A percentile compares a stretch with the other conserved stretches of the same genome.
Conservation (phyloP, 495 filamentous ascomycete genomes). For the Immersiella caudata region DNA sequence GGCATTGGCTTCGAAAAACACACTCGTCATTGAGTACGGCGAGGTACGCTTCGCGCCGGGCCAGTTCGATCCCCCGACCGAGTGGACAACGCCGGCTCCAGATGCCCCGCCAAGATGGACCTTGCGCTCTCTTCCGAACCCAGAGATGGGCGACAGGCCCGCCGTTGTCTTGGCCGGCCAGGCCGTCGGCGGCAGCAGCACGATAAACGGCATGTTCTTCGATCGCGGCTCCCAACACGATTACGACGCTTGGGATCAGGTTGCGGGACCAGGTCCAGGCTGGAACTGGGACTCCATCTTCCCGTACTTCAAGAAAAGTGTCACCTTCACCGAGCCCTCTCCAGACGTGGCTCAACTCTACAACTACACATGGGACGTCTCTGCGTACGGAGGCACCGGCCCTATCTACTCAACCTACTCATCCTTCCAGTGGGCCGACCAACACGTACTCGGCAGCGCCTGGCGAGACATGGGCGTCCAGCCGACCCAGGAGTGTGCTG, state of each 20-base stretch:
- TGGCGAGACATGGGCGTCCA: slow-evolving; percentile 30
- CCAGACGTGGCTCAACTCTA: slow-evolving; percentile 21
- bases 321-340: slow-evolving; percentile 33
- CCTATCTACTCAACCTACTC: slow-evolving; percentile 30
- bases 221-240: slow-evolving; percentile 43
- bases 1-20: slow-evolving; percentile 30
- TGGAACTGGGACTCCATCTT: slow-evolving; percentile 45
- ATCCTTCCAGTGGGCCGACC: slow-evolving; percentile 32
- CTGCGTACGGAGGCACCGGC: slow-evolving; percentile 28
- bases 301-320: slow-evolving; percentile 47
- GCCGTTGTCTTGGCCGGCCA: slow-evolving; percentile 40
- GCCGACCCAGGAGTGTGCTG: slow-evolving; percentile 26
- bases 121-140: slow-evolving; percentile 41
- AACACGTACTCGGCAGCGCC: slow-evolving; percentile 7
- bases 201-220: slow-evolving; percentile 49
- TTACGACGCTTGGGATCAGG: slow-evolving; percentile 52
- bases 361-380: slow-evolving; percentile 31
- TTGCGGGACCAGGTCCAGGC: not conserved
- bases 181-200: slow-evolving; percentile 47
- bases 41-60: slow-evolving; percentile 32
- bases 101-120: slow-evolving; percentile 26
- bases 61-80: slow-evolving; percentile 29
- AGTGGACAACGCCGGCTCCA: not conserved
- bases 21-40: slow-evolving; percentile 49
- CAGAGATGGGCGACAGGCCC: slow-evolving; percentile 37